Conservation (phyloP, 495 filamentous ascomycete species). For the Trichoderma erinaceum region DNA sequence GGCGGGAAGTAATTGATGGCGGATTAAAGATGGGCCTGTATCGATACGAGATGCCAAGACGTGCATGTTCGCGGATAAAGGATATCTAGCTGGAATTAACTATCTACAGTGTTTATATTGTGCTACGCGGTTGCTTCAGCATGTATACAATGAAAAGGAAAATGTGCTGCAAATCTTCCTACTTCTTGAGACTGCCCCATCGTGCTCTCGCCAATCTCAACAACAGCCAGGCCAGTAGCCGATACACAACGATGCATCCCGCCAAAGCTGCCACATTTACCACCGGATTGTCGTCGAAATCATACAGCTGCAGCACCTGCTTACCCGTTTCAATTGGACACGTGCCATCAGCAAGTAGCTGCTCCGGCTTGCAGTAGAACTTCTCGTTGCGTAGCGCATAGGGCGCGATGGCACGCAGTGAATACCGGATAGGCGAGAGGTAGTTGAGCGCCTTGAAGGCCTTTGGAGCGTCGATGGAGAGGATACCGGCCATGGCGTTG, state of each 20-base stretch:
- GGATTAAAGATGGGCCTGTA: constrained; percentile 1
- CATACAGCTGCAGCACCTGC: constrained; percentile 58
- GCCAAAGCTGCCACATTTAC: constrained; percentile 56
- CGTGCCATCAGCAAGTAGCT: constrained; percentile 48
- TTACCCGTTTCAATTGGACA: constrained; percentile 58
- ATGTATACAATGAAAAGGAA: not conserved
- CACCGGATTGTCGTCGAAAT: constrained; percentile 49
- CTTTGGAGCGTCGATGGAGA: constrained; percentile 58
- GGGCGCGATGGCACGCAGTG: constrained; percentile 54
- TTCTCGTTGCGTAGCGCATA: constrained; percentile 49
- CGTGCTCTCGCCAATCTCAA: constrained; percentile 42
- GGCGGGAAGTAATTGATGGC: not conserved
- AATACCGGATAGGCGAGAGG: constrained; percentile 63
- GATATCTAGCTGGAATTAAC: too few relatives aligned
- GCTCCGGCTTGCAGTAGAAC: constrained; percentile 53
- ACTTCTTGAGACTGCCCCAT: constrained; percentile 23
- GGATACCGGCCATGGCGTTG: constrained; percentile 60
- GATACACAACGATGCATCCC: constrained; percentile 55
- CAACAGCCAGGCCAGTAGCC: constrained; percentile 55
- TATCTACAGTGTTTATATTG: not conserved
- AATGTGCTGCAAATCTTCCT: not conserved
- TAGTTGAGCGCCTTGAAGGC: constrained; percentile 65
- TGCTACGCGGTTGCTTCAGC: not conserved
- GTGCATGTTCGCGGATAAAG: too few relatives aligned
- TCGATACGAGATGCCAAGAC: not conserved